phyloP scores from a whole-genome alignment of 495 filamentous ascomycete species.

The Trichocladium antarcticum region DNA sequence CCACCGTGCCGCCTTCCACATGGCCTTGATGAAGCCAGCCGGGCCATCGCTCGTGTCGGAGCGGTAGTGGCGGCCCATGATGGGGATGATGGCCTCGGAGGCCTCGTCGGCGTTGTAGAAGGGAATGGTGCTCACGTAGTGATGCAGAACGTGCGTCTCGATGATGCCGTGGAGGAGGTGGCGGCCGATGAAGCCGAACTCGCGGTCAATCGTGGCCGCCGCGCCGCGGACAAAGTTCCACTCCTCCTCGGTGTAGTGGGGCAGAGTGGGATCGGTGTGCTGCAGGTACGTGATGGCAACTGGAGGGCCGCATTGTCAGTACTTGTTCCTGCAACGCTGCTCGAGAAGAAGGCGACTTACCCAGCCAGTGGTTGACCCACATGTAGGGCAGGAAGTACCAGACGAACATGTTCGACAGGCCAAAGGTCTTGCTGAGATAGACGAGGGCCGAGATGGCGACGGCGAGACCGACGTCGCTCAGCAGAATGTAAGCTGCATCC shows the following conservation, averaged over 20 bases:
- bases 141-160: slow-evolving; percentile 86
- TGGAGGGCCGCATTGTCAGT: slow-evolving; percentile 31
- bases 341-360: slow-evolving; percentile 36
- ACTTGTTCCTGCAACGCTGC: neutral
- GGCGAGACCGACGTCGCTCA: slow-evolving; percentile 72
- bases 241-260: slow-evolving; percentile 64
- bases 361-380: slow-evolving; percentile 98
- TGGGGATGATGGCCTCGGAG: slow-evolving; percentile 66
- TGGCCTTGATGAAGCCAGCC: slow-evolving; percentile 50
- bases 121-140: slow-evolving; percentile 74
- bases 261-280: slow-evolving; percentile 75
- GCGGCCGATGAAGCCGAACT: slow-evolving; percentile 80
- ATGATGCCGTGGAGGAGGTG: slow-evolving; percentile 83
- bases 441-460: slow-evolving; percentile 44
- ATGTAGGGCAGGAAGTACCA: slow-evolving; percentile 94
- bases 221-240: slow-evolving; percentile 85
- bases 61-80: slow-evolving; percentile 76
- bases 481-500: slow-evolving; percentile 67
- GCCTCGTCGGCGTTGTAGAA: slow-evolving; percentile 90
- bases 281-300: slow-evolving; percentile 83
- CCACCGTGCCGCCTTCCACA: slow-evolving; percentile 55
- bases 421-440: slow-evolving; percentile 58
- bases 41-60: slow-evolving; percentile 51
- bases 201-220: slow-evolving; percentile 77
- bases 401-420: slow-evolving; percentile 73